phyloP scores from a whole-genome alignment of 1,284 basidiomycete genomes.

The Anthracocystis setariae region DNA sequence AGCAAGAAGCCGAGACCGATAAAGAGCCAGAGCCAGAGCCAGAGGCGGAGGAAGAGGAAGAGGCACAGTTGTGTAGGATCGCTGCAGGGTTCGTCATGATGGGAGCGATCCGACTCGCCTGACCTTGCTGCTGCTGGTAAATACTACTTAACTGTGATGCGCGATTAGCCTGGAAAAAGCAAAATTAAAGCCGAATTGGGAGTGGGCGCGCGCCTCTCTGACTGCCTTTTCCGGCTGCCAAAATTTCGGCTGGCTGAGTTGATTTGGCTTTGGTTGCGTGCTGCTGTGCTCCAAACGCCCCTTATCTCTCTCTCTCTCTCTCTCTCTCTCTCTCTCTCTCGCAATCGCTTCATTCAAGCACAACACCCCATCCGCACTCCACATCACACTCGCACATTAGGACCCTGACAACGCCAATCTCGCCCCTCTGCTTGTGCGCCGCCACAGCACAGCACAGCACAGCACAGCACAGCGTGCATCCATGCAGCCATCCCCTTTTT shows the following conservation, averaged over 20 bases:
- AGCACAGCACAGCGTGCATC: too few relatives aligned
- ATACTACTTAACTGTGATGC: too few relatives aligned
- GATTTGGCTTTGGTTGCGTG: too few relatives aligned
- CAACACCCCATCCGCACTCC: not conserved
- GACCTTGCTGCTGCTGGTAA: conserved; percentile 8
- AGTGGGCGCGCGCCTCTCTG: not conserved
- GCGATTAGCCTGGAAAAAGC: not conserved
- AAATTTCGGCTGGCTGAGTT: too few relatives aligned
- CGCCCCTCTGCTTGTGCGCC: too few relatives aligned
- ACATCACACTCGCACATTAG: conserved; percentile 1
- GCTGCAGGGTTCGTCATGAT: not conserved
- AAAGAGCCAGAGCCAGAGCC: too few relatives aligned
- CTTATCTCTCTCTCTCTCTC: conserved; percentile 4
- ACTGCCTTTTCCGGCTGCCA: conserved; percentile 17
- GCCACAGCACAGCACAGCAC: too few relatives aligned
- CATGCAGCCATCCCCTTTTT: too few relatives aligned
- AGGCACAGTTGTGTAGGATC: too few relatives aligned
- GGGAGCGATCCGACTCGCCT: conserved; percentile 7
- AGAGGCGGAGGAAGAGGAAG: too few relatives aligned
- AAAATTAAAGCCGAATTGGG: too few relatives aligned
- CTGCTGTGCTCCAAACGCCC: too few relatives aligned
- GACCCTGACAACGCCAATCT: conserved; percentile 5
- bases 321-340: conserved; percentile 1
- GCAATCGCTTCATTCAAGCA: conserved; percentile 12
- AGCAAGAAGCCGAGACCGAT: not conserved